These are phyloP conservation scores for Pichia sp. DNA, from an alignment of 1,139 yeast genomes.

Conservation along the genomic window DNA sequence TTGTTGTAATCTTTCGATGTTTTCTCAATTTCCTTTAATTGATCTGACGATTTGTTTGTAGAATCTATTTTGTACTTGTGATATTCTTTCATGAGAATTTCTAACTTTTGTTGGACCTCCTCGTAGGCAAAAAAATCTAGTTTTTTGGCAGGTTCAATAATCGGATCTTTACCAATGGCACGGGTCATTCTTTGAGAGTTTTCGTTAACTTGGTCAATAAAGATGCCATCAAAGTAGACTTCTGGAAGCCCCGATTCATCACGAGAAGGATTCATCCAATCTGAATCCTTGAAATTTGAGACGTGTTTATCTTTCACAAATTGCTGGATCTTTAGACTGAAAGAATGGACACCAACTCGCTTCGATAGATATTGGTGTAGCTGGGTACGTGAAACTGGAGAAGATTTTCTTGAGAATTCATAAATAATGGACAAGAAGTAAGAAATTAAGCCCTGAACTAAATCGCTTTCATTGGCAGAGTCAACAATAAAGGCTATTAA, in stretches of 20 bases:
- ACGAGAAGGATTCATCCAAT: slow-evolving; percentile 43
- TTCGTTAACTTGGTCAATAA: slow-evolving; percentile 65
- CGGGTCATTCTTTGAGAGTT: slow-evolving; percentile 65
- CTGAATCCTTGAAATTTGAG: slow-evolving; percentile 51
- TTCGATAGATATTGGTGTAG: slow-evolving; percentile 59
- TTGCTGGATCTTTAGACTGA: slow-evolving; percentile 67
- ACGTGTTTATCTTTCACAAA: slow-evolving; percentile 59
- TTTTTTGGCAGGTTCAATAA: slow-evolving; percentile 60
- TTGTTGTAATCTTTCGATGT: slow-evolving; percentile 25
- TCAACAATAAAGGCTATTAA: slow-evolving; percentile 65
- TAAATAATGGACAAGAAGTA: slow-evolving; percentile 72
- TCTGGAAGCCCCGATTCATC: slow-evolving; percentile 87
- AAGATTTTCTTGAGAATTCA: slow-evolving; percentile 70
- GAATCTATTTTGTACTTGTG: slow-evolving; percentile 34
- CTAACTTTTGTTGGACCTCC: slow-evolving; percentile 47
- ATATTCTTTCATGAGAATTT: slow-evolving; percentile 34
- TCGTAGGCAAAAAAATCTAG: slow-evolving; percentile 71
- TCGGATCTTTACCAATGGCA: slow-evolving; percentile 73
- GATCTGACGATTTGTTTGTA: slow-evolving; percentile 22
- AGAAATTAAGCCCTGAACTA: slow-evolving; percentile 74
- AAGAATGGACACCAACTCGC: slow-evolving; percentile 78
- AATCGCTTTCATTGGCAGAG: slow-evolving; percentile 51
- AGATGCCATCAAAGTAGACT: slow-evolving; percentile 65
- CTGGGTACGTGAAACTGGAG: slow-evolving; percentile 68
- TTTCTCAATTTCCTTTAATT: slow-evolving; percentile 28